Percentiles rank a stretch among this genome's conserved stretches.
phyloP scores from a whole-genome alignment of 768 basidiomycete species.

The Paxillus involutus region DNA sequence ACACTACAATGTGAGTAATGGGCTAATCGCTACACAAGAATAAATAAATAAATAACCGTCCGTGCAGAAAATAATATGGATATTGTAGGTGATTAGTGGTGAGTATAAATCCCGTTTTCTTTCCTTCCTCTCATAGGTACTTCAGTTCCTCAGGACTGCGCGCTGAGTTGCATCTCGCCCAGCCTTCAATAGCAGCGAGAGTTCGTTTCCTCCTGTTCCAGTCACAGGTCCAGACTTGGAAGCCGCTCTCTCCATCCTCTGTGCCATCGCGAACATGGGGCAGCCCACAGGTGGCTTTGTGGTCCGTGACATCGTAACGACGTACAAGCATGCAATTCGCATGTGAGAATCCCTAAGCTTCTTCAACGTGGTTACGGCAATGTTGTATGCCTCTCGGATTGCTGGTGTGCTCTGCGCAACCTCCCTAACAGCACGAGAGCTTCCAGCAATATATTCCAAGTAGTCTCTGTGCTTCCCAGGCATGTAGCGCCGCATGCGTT shows the following conservation, averaged over 20 bases:
- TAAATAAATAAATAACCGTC: conserved; percentile 25
- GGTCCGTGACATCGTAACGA: conserved; percentile 80
- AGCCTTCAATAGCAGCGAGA: conserved; percentile 81
- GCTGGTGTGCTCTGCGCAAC: conserved; percentile 56
- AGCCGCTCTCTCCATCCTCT: conserved; percentile 41
- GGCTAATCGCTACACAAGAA: conserved; percentile 29
- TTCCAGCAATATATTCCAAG: conserved; percentile 61
- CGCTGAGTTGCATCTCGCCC: conserved; percentile 85
- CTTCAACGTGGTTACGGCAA: conserved; percentile 76
- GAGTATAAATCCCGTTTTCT: background rate
- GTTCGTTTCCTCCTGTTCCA: conserved; percentile 89
- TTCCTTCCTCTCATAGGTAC: background rate
- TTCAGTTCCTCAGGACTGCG: conserved; percentile 44
- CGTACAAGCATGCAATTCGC: conserved; percentile 82
- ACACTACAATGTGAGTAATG: conserved; percentile 16
- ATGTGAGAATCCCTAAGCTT: conserved; percentile 86
- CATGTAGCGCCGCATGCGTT: conserved; percentile 94
- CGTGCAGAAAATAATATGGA: conserved; percentile 6
- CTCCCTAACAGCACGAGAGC: conserved; percentile 62
- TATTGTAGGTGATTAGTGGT: conserved; percentile 4
- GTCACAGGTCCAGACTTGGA: conserved; percentile 53
- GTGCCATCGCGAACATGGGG: conserved; percentile 57
- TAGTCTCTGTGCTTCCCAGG: conserved; percentile 88
- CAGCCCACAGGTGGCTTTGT: conserved; percentile 47
- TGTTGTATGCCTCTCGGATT: conserved; percentile 76